These are phyloP conservation scores for Zizania palustris DNA, from an alignment of 202 grass and related monocot species.

Conservation along the genomic window DNA sequence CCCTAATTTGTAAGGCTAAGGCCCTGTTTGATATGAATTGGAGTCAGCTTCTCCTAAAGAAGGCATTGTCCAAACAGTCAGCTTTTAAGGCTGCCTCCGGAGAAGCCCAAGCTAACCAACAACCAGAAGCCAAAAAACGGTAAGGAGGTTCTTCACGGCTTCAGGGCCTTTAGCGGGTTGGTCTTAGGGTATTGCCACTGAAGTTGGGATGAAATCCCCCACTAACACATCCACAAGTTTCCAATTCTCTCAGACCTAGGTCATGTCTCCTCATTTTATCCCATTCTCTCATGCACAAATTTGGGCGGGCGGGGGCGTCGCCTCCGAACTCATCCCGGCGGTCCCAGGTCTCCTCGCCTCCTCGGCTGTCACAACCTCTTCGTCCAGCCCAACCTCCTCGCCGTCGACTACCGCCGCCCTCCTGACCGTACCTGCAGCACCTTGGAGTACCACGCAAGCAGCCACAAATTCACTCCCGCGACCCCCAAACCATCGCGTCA, in stretches of 20 bases:
- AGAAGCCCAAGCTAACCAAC: background rate
- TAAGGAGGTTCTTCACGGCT: too few relatives aligned
- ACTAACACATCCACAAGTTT: background rate
- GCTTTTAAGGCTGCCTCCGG: background rate
- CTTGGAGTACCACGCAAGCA: background rate
- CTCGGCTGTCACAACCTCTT: background rate
- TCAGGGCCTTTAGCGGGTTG: background rate
- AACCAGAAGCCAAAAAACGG: background rate
- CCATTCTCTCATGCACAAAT: background rate
- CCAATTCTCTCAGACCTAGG: background rate
- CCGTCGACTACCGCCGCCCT: background rate
- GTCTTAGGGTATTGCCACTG: background rate
- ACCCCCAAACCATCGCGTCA: constrained; percentile 6
- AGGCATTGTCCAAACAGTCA: background rate
- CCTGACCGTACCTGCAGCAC: background rate
- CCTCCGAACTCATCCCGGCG: background rate
- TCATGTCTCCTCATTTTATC: background rate
- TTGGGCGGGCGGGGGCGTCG: background rate
- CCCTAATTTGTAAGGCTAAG: too few relatives aligned
- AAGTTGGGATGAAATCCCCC: background rate
- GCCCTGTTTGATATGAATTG: background rate
- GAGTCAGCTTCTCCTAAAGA: too few relatives aligned
- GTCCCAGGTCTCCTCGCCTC: background rate
- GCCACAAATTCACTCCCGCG: background rate
- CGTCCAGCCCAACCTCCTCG: background rate